Percentiles rank a stretch among this genome's conserved stretches.
These are phyloP conservation scores for Medicago lupulina DNA, from an alignment of 306 rosid genomes.

Conservation along the genomic window DNA sequence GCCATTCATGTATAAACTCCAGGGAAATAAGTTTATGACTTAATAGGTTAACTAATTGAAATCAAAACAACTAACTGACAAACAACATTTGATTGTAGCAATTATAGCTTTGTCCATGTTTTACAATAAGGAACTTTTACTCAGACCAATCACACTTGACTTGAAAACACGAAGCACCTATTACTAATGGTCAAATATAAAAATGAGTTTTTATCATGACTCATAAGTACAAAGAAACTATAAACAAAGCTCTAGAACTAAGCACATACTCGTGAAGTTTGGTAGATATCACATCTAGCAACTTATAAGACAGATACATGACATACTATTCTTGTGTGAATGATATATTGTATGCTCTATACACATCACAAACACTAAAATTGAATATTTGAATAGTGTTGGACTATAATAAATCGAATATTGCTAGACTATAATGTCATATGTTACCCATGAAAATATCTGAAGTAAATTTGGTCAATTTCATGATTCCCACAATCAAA, in stretches of 20 bases:
- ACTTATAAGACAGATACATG: neutral
- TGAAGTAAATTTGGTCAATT: slow-evolving; percentile 33
- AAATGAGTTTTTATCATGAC: slow-evolving; percentile 15
- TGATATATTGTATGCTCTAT: slow-evolving; percentile 7
- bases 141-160: slow-evolving; percentile 14
- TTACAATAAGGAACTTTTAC: neutral
- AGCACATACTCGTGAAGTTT: slow-evolving; percentile 11
- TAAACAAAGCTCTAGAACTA: slow-evolving; percentile 9
- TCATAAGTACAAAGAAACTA: slow-evolving; percentile 4
- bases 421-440: neutral
- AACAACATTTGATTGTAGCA: slow-evolving; percentile 23
- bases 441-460: slow-evolving; percentile 9
- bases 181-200: slow-evolving; percentile 10
- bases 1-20: neutral
- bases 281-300: slow-evolving; percentile 20
- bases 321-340: neutral
- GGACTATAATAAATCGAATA: neutral
- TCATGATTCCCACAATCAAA: slow-evolving; percentile 33
- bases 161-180: slow-evolving; percentile 5
- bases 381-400: neutral
- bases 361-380: neutral
- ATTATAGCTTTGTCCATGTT: neutral
- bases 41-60: slow-evolving; percentile 18
- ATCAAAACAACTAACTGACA: slow-evolving; percentile 16
- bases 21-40: slow-evolving; percentile 2